A percentile compares a stretch with the other conserved stretches of the same genome.
Conservation (phyloP, 805 yeast genomes). For the Nakazawaea peltata region DNA sequence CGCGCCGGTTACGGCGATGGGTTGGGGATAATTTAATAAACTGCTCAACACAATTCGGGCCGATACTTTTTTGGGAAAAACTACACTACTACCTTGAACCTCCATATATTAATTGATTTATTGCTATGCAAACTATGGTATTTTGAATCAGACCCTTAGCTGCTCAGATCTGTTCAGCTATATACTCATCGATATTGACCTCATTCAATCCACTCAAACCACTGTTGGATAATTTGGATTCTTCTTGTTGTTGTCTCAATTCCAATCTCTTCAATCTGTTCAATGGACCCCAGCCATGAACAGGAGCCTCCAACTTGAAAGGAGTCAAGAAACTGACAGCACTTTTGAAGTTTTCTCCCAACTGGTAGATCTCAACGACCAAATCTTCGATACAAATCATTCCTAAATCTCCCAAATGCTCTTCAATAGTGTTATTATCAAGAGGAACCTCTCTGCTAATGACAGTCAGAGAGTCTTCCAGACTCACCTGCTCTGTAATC, state of each 20-base stretch:
- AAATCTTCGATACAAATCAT: constrained; percentile 76
- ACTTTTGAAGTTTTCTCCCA: constrained; percentile 58
- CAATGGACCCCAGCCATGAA: constrained; percentile 68
- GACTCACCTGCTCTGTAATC: constrained; percentile 27
- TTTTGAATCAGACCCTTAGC: too few relatives aligned
- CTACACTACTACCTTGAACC: too few relatives aligned
- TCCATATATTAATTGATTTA: too few relatives aligned
- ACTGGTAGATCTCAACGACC: constrained; percentile 56
- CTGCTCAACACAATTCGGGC: too few relatives aligned
- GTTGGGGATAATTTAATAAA: too few relatives aligned
- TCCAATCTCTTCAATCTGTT: constrained; percentile 59
- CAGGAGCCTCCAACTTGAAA: constrained; percentile 60
- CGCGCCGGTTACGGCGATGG: too few relatives aligned
- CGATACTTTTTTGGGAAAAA: too few relatives aligned
- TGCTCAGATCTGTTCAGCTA: constrained; percentile 57
- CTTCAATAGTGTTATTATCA: constrained; percentile 71
- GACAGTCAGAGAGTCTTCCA: constrained; percentile 19
- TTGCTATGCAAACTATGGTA: not conserved
- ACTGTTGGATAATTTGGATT: constrained; percentile 43
- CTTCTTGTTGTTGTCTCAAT: constrained; percentile 39
- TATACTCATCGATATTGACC: constrained; percentile 64
- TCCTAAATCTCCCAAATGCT: constrained; percentile 58
- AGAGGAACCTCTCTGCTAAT: constrained; percentile 35
- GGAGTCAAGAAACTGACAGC: constrained; percentile 61
- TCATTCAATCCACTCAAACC: constrained; percentile 60